A percentile compares a stretch with the other conserved stretches of the same genome.
Conservation (phyloP, 2,329 filamentous ascomycete species). For the Neospermospora avenae region DNA sequence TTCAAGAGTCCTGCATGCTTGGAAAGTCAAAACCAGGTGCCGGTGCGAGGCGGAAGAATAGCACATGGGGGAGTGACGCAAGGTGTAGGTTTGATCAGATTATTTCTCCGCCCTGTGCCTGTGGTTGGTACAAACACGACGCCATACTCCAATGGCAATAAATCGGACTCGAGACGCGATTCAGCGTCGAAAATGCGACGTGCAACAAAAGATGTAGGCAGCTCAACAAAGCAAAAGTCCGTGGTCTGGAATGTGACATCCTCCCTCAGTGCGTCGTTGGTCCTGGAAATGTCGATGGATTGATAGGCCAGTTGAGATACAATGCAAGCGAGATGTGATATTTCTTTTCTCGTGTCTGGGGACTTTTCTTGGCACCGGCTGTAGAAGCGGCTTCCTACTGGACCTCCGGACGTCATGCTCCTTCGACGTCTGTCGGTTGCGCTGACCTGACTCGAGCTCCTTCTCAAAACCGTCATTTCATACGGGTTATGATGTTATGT, state of each 20-base stretch:
- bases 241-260: not conserved
- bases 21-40: not conserved
- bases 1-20: not conserved
- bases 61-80: not conserved
- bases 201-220: not conserved
- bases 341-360: not conserved
- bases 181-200: slow-evolving; percentile 4
- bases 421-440: not conserved
- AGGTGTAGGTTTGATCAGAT: not conserved
- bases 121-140: not conserved
- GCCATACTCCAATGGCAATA: not conserved
- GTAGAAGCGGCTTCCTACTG: not conserved
- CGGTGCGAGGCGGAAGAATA: not conserved
- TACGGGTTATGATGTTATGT: not conserved
- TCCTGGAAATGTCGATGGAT: not conserved
- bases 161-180: not conserved
- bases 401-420: not conserved
- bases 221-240: not conserved
- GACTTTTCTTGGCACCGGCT: not conserved
- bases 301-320: not conserved
- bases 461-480: not conserved
- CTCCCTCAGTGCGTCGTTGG: not conserved
- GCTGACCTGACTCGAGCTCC: not conserved
- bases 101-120: not conserved
- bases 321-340: not conserved